Base-by-base conservation (phyloP, 768 basidiomycete species). In the Pleurotus tuber-regium region DNA sequence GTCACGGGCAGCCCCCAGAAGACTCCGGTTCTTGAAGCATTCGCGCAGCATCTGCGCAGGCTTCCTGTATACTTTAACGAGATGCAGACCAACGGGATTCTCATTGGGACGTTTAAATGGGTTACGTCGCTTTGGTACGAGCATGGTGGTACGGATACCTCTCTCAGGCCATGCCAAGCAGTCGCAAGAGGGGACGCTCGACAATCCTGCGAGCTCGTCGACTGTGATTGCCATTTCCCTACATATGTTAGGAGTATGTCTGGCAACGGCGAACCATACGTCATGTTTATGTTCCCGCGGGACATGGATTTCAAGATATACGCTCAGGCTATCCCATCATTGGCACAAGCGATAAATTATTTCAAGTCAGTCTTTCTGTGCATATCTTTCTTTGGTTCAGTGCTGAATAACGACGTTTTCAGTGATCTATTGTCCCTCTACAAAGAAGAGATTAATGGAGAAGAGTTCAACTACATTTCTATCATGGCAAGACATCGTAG, bases 291-390 rank as follows among this genome's bases (percentile, higher is more conserved):
- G 11, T 49, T 49, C 36, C 47, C 47, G 9, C 18, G 19, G 12
- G 47, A 49, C n/a, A 29, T 44, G 11, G 43, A 44, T 7, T 44
- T 44, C 43, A 44, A 26, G 24, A 26, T 25, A 8, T 49, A 35
- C 35, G 28, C 47, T 18, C 36, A 39, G n/a, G 47, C 47, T 11
- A 33, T 49, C 11, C 31, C 24, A n/a, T 24, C 30, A 4, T 10
- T 39, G 3, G 30, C 19, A n/a, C 10, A 10, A 18, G 19, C 25
- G 16, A 16, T 49, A 14, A 24, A 35, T 24, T 49, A 49, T 28
- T 4, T 49, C 10, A 49, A 49, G 33, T 49, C n/a, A 49, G 47
- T 49, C 6, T 14, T 43, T n/a, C n/a, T n/a, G n/a, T n/a, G n/a
- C n/a, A n/a, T n/a, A n/a, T n/a, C n/a, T n/a, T n/a, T n/a, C n/a